Conservation (phyloP, 208 protist species). For the Leishmania martiniquensis region DNA sequence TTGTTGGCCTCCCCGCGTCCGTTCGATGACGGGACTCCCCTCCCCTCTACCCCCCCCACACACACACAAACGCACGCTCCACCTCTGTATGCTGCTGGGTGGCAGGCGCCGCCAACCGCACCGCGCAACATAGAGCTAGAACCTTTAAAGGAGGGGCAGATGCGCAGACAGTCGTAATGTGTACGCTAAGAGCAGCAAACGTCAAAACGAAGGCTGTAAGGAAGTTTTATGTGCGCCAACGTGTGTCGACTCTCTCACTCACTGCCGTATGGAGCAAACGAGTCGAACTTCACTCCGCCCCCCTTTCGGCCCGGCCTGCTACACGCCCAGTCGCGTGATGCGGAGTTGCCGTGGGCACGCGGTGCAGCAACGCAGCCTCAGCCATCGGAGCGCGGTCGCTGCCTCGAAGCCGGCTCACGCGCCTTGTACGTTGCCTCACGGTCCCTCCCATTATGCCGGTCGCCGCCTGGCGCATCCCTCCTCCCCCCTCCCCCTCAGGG, state of each 20-base stretch:
- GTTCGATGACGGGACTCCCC: neutral
- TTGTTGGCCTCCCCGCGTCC: neutral
- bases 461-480: no score
- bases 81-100: neutral
- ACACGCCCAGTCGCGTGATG: neutral
- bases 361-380: neutral
- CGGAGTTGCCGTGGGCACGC: neutral
- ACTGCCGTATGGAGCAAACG: neutral
- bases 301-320: neutral
- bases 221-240: neutral
- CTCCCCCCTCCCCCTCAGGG: no score
- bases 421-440: neutral
- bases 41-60: neutral
- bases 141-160: neutral
- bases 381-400: neutral
- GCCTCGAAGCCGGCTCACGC: neutral
- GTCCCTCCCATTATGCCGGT: neutral
- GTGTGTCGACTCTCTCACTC: neutral
- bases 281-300: neutral
- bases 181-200: neutral
- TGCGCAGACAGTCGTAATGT: neutral
- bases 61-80: no score
- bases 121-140: no score
- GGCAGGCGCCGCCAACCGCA: neutral
- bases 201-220: neutral